Base-by-base conservation (phyloP, 306 rosid genomes). In the Prinsepia uniflora region DNA sequence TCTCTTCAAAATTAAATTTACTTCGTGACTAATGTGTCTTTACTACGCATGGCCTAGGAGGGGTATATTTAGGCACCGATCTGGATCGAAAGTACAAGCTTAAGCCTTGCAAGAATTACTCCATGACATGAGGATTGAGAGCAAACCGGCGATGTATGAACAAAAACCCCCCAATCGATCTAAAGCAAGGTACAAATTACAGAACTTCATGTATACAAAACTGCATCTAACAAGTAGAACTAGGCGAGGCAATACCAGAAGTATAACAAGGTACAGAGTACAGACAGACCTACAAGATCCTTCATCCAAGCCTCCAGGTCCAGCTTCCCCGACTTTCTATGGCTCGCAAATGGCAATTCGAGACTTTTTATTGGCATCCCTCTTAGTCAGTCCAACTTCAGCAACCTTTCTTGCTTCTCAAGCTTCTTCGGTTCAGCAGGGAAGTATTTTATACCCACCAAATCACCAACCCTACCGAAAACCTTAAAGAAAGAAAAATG, bases 401-500 rank as follows among this genome's bases (percentile, higher is more conserved):
- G 72, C 72, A 56, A 24, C 41, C 48, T 55, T 44, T 65, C 78
- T 39, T 61, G 20, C 42, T 72, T 49, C 30, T 78, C 82, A 54
- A 67, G 68, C 88, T 92, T 86, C 49, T 20, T 12, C 68, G 89
- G 90, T 70, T 88, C 96, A 18, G 96, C 87, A 5, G 89, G 96
- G 84, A 92, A 92, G 86, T 92, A 89, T 71, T 92, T 89, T 80
- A 92, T 92, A 47, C 95, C 96, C 70, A 88, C 81, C 74, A 89
- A 36, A 74, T 92, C 98, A 50, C 98, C 96, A 24, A 92, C 98
- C 63, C 76, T 63, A 67, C 96, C 80, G 46, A 89, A 83, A 70
- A 89, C 98, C 96, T 92, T 74, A 49, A 72, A 44, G 56, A 70
- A 57, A 66, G 40, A 19, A 58, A 17, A 60, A 68, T 19, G 19